Evolutionary conservation across 169 alveolate genomes (phyloP), one percentile per base, ranked within the genome.

Genomic region (Cryptosporidium bovis): DNA sequence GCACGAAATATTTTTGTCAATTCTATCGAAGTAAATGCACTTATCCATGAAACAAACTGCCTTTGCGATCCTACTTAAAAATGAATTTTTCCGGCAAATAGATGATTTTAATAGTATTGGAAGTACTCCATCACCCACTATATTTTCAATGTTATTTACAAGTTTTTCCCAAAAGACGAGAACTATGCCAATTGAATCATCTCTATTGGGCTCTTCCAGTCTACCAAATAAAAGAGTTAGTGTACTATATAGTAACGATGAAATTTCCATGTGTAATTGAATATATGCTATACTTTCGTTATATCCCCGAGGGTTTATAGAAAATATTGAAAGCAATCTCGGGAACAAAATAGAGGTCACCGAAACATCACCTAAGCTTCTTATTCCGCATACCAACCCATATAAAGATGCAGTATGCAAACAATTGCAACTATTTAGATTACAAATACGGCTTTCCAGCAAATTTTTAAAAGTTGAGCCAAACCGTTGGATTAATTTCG

Each of bases 301-400:
- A 20, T 36, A 44, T 20, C 64, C 71, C 13, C 46, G 64, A 6
- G 77, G 87, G 6, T 15, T 58, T 20, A 46, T 16, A 13, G 64
- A 62, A 44, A 77, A 62, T 18, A 77, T 33, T 44, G 71, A 36
- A 48, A 62, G 51, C 18, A 77, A 48, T 24, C 13, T 77, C n/a
- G 87, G 69, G 46, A 77, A 62, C 18, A 62, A 55, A 77, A 77
- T 20, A 40, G 46, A 29, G 5, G 36, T 46, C 18, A 77, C 50
- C 56, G 69, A 44, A 20, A 60, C 15, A 18, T 77, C 87, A 16
- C 71, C 87, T 18, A 77, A 29, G 55, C 87, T 62, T 60, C 71
- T 77, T 18, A 77, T 77, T 77, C 87, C 87, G 3, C 87, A 77
- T 24, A 77, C 64, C 29, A 77, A 18, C 13, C 87, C 87, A 27